A percentile compares a stretch with the other conserved stretches of the same genome.
Conservation (phyloP, 2,329 filamentous ascomycete species). For the Didymella sp. region DNA sequence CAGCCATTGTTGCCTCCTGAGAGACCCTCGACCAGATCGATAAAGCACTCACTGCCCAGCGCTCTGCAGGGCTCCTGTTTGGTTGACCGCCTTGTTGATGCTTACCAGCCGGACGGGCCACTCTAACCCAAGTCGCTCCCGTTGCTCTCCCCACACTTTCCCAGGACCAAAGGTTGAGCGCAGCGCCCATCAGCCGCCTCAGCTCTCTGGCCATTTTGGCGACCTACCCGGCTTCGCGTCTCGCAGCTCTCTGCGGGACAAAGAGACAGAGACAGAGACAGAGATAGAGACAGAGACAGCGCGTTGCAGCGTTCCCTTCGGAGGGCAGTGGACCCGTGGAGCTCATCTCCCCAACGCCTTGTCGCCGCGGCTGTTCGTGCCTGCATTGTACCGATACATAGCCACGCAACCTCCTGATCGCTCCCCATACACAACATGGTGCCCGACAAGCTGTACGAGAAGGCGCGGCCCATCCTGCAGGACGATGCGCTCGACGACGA, state of each 20-base stretch:
- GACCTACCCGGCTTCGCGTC: constrained; percentile 8
- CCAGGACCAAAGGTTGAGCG: constrained; percentile 16
- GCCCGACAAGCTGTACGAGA: constrained; percentile 89
- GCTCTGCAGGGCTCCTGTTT: background rate
- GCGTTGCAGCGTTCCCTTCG: background rate
- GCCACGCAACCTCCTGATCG: background rate
- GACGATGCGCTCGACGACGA: constrained; percentile 86
- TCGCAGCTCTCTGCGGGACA: constrained; percentile 11
- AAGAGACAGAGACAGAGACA: no score
- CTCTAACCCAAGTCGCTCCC: background rate
- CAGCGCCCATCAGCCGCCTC: constrained; percentile 5
- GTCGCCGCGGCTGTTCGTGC: constrained; percentile 5
- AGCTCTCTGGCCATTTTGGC: constrained; percentile 8
- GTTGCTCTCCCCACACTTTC: constrained; percentile 26
- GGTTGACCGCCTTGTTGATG: background rate
- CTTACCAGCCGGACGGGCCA: constrained; percentile 9
- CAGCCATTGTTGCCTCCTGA: background rate
- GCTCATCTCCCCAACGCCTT: constrained; percentile 9
- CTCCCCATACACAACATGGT: constrained; percentile 66
- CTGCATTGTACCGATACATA: background rate
- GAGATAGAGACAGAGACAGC: no score
- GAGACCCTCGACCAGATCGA: no score
- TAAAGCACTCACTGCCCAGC: no score
- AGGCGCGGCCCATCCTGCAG: constrained; percentile 87
- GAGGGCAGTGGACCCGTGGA: background rate